Base-by-base conservation (phyloP, 176 grass and related monocot species). In the Oryza nivara region DNA sequence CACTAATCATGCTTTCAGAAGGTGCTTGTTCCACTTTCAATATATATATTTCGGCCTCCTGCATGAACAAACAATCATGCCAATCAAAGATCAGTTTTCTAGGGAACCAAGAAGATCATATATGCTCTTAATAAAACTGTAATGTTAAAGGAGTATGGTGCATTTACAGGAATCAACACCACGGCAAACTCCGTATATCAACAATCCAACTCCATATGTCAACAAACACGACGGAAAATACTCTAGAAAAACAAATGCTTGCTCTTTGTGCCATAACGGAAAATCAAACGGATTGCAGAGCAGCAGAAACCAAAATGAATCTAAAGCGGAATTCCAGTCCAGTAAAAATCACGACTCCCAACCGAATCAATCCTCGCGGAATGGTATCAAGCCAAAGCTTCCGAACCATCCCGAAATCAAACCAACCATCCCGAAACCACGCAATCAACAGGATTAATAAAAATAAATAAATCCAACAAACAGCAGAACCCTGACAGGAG, bases 21-120 rank as follows among this genome's bases (percentile, higher is more conserved):
- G 92, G 97, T 7, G 92, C 92, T 74, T 99, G 97, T 0, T 94
- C 93, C 22, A 99, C 93, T 67, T 81, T 91, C 36, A 85, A 65
- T 36, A 99, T 86, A 64, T 76, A 47, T 7, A 14, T 26, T 89
- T 96, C 97, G 6, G 80, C 64, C 56, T 96, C 89, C 97, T 98
- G 82, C 78, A 78, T 82, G 16, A 52, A 88, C 84, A 80, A 34
- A 66, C 9, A 22, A 86, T 25, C 22, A 69, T 41, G 13, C 47
- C 46, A 17, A 74, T 72, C 72, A 40, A 17, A 44, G 43, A 44
- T 44, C 9, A 44, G 43, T 44, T 44, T 44, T 44, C 10, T 44
- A 44, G 43, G 43, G 43, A 44, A 78, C 32, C 43, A 7, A 77
- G 26, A 14, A 70, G 28, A 46, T 71, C 36, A 6, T 46, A 75